These are phyloP conservation scores for Angomonas deanei DNA, from an alignment of 208 protist species.

Conservation along the genomic window DNA sequence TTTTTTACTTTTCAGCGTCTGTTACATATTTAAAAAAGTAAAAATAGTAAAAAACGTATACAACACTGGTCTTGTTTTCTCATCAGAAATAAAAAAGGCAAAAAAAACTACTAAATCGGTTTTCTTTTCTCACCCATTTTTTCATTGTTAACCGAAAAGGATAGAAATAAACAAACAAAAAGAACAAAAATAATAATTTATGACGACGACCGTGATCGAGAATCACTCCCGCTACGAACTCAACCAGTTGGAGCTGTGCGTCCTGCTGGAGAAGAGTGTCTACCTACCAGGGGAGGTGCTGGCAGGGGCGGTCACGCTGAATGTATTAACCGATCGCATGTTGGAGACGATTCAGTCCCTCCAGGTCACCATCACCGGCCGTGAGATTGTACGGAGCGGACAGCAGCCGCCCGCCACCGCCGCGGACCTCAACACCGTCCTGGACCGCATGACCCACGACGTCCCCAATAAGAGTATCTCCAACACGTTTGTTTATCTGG, in stretches of 20 bases:
- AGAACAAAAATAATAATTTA: background rate
- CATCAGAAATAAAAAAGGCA: no score
- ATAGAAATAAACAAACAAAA: no score
- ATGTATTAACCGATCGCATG: background rate
- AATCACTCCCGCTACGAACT: background rate
- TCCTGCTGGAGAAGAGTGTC: background rate
- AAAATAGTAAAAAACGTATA: no score
- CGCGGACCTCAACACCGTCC: background rate
- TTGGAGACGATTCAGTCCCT: background rate
- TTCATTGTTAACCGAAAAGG: no score
- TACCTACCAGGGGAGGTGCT: background rate
- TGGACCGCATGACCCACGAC: background rate
- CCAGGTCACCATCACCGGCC: background rate
- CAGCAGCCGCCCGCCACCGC: background rate
- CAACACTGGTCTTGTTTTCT: no score
- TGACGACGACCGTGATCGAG: background rate
- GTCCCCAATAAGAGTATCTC: background rate
- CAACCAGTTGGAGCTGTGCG: background rate
- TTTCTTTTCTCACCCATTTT: background rate
- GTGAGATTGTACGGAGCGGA: background rate
- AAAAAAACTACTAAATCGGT: background rate
- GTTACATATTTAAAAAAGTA: no score
- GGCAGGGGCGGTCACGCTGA: background rate
- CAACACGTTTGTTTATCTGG: background rate
- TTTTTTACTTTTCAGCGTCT: background rate